Base-by-base conservation (phyloP, 352 stramenopile genomes). In the Phytophthora podocarpi region DNA sequence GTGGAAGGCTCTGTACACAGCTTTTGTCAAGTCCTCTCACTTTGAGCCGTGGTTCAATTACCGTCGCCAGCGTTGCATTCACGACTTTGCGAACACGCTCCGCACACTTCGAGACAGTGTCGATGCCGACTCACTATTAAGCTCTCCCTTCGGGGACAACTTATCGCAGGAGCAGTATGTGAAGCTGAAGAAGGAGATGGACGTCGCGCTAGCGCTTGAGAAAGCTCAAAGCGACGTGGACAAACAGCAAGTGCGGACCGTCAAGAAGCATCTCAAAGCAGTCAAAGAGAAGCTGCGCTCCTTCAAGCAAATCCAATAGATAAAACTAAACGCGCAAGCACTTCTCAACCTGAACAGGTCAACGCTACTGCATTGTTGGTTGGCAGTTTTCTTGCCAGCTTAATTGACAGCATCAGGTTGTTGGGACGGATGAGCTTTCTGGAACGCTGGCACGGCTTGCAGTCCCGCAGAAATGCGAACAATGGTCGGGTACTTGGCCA, bases 401-500 rank as follows among this genome's bases (percentile, higher is more conserved):
- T 60, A 76, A 18, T 70, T 64, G 28, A 67, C 46, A 28, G 67
- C 63, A 49, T 97, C 91, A 11, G 87, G 85, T 64, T 97, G 87
- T 32, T 82, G 53, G 21, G 86, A 89, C 20, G 91, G 87, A 45
- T 97, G 88, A 7, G 85, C 74, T 15, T 72, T 72, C 34, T 91
- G 55, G 72, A 98, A 98, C 45, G 81, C 96, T 3, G 78, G 72
- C 26, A 97, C 61, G 21, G 78, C 49, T 36, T 80, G 65, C 28
- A 96, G 78, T 13, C 63, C 67, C 8, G 72, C 68, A 26, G 93
- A 72, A 35, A 98, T 85, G 24, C 80, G 77, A 45, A 78, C 47
- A 67, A 98, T 92, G n/a, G 60, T 90, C 37, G 93, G 94, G 72
- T 90, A 98, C 52, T 88, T 80, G 32, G 70, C 54, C 70, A 98